Base-by-base conservation (phyloP, 805 yeast species). In the Cyberlindnera mrakii region DNA sequence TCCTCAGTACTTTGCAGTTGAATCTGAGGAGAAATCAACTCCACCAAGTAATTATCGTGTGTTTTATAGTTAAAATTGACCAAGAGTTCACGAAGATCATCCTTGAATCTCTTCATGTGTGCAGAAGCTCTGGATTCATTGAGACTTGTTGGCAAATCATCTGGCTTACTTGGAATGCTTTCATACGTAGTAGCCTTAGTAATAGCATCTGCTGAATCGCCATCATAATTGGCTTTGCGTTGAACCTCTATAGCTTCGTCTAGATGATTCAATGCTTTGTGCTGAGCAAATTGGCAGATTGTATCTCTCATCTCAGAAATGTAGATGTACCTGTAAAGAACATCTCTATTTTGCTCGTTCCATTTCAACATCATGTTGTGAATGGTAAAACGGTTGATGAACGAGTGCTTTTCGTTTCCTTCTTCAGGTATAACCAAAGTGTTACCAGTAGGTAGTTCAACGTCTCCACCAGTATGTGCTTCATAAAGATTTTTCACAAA, bases 21-120 rank as follows among this genome's bases (percentile, higher is more conserved):
- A 37, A 89, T 77, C 60, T 91, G 96, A 0, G 97, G 96, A 23
- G 87, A 77, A 6, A 83, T 67, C 35, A 91, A 68, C 46, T 80
- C 80, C 27, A 90, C 70, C 48, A 80, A 66, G 57, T 79, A 84
- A 35, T 84, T 77, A 41, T 80, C 77, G 34, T 61, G 68, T 4
- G 70, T 57, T 45, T 53, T 61, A 70, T 43, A 65, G 54, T 59
- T 46, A 35, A 64, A 58, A 3, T 62, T 65, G 1, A 64, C 60
- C 6, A 62, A 72, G 59, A 6, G 57, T 53, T 46, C 74, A 63
- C 54, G 51, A 30, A 87, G 59, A 29, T 76, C 79, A 3, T 71
- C 67, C 32, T 79, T 77, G 55, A 83, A 82, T 3, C 65, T 58
- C 13, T 66, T 64, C 36, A 76, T 56, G 6, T 64, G 70, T 33